Conservation (phyloP, 1,139 yeast species). For the Diutina siamensis region DNA sequence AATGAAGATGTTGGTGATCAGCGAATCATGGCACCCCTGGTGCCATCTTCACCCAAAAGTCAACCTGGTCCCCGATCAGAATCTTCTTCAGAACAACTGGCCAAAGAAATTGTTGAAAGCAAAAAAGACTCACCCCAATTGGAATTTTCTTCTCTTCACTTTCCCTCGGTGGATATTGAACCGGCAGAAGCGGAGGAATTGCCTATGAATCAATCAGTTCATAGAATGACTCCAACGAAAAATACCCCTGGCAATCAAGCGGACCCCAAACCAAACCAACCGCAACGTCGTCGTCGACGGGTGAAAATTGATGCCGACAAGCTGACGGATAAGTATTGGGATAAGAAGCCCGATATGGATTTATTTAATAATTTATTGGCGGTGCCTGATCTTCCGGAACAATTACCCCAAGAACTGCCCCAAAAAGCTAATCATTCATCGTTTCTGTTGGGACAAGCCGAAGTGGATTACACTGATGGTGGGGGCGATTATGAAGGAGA, state of each 20-base stretch:
- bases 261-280: neutral
- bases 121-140: too few species aligned
- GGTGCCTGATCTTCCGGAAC: neutral
- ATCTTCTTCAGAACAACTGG: too few species aligned
- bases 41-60: neutral
- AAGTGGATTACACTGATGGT: neutral
- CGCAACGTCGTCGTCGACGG: neutral
- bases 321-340: slow-evolving; percentile 5
- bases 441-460: neutral
- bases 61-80: too few species aligned
- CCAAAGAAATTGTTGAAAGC: too few species aligned
- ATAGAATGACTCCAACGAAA: neutral
- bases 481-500: slow-evolving; percentile 1
- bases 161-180: too few species aligned
- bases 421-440: neutral
- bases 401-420: neutral
- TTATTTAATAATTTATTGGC: neutral
- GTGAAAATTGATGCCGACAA: neutral
- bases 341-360: neutral
- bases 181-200: too few species aligned
- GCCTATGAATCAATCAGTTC: too few species aligned
- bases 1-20: neutral
- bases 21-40: neutral
- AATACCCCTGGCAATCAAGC: neutral
- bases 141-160: too few species aligned